Percentiles rank a stretch among this genome's conserved stretches.
Conservation (phyloP, 202 grass and related monocot genomes). For the Setaria viridis region DNA sequence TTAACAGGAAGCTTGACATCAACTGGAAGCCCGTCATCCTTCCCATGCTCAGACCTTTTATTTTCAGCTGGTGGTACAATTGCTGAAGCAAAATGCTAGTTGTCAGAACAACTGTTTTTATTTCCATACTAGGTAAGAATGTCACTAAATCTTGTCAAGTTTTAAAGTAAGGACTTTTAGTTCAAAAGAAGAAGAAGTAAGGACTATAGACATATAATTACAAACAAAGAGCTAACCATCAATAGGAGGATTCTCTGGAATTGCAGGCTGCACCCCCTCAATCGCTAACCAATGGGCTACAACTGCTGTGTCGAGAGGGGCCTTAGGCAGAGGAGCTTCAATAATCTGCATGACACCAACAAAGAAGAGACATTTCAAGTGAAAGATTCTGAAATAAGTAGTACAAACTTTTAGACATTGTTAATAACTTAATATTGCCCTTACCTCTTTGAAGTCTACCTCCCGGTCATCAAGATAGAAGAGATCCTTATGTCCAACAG, state of each 20-base stretch:
- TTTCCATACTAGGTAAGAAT: conserved; percentile 11
- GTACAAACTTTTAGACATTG: background rate
- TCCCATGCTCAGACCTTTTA: conserved; percentile 77
- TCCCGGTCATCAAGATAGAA: conserved; percentile 97
- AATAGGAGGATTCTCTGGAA: conserved; percentile 94
- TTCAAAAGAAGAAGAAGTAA: background rate
- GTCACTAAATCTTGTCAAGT: conserved; percentile 9
- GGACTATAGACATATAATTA: conserved; percentile 23
- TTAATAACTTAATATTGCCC: background rate
- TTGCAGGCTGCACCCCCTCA: conserved; percentile 93
- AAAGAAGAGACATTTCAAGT: conserved; percentile 31
- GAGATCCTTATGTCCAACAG: conserved; percentile 95
- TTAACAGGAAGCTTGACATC: conserved; percentile 98
- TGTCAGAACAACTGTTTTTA: conserved; percentile 15
- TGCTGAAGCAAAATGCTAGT: conserved; percentile 58
- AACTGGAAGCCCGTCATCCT: conserved; percentile 83
- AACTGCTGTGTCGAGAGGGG: conserved; percentile 89
- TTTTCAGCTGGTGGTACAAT: conserved; percentile 78
- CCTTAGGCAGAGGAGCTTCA: conserved; percentile 82
- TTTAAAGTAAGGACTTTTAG: background rate
- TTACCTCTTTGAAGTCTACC: conserved; percentile 97
- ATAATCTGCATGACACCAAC: conserved; percentile 68
- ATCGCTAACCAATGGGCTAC: conserved; percentile 93
- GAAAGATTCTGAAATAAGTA: conserved; percentile 27
- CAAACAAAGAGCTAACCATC: conserved; percentile 61